Evolutionary conservation across 1,139 yeast genomes (phyloP).

Genomic region (Magnusiomyces sp.): DNA sequence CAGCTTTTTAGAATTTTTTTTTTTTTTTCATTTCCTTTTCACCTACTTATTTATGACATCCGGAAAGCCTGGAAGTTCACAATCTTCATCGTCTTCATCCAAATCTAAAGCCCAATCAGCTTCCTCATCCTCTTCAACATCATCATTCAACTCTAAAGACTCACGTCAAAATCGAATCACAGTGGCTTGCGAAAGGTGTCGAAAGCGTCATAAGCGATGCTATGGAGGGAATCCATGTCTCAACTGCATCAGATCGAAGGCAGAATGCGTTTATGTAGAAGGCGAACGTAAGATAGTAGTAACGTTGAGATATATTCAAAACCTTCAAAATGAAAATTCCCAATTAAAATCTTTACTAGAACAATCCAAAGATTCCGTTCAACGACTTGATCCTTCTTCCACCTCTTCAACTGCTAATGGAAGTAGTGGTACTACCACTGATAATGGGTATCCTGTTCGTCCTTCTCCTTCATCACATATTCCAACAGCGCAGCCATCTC

Average conservation of each 20-base stretch:
- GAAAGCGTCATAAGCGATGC: slow-evolving; percentile 69
- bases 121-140: no score
- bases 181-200: slow-evolving; percentile 52
- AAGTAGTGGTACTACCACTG: no score
- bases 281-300: slow-evolving; percentile 73
- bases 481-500: not conserved
- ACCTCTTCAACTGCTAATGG: slow-evolving; percentile 14
- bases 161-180: slow-evolving; percentile 11
- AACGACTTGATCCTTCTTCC: not conserved
- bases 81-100: no score
- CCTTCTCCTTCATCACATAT: no score
- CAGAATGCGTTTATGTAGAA: slow-evolving; percentile 66
- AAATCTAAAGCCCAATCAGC: no score
- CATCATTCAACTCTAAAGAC: no score
- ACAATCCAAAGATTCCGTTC: not conserved
- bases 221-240: slow-evolving; percentile 76
- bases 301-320: slow-evolving; percentile 62
- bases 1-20: no score
- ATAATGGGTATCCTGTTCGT: no score
- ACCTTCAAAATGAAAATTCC: slow-evolving; percentile 61
- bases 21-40: no score
- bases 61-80: no score
- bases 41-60: no score
- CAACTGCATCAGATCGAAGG: slow-evolving; percentile 51
- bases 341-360: slow-evolving; percentile 38